These are phyloP conservation scores for Saksenaea vasiformis DNA, from an alignment of 371 early-diverging fungal genomes.

Conservation along the genomic window DNA sequence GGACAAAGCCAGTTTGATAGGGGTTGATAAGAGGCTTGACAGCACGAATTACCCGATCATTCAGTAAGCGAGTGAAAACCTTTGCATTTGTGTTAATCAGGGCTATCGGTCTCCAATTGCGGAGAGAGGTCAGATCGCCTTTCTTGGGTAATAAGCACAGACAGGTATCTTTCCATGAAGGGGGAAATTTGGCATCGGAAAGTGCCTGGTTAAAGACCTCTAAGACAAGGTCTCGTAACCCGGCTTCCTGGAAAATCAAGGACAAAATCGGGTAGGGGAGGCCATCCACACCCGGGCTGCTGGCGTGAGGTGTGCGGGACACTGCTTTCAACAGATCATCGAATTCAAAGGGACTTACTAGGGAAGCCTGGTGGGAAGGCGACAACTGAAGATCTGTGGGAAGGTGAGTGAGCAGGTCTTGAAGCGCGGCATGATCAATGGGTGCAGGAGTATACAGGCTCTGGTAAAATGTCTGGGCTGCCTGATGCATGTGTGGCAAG, in stretches of 20 bases:
- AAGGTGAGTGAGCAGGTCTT: neutral
- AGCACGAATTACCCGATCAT: conserved; percentile 1
- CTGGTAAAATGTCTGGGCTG: neutral
- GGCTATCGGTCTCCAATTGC: conserved; percentile 8
- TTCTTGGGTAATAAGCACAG: conserved; percentile 24
- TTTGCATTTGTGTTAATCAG: conserved; percentile 21
- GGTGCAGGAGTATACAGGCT: conserved; percentile 3
- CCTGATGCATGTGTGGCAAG: neutral
- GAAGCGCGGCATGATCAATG: neutral
- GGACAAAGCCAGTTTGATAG: conserved; percentile 16
- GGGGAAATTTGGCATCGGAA: conserved; percentile 9
- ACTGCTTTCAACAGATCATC: neutral
- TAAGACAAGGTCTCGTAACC: neutral
- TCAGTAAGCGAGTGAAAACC: conserved; percentile 17
- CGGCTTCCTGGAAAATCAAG: conserved; percentile 10
- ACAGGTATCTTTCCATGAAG: conserved; percentile 24
- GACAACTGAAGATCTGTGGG: neutral
- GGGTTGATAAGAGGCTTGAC: neutral
- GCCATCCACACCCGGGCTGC: conserved; percentile 18
- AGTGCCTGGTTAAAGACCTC: conserved; percentile 24
- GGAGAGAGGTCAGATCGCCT: conserved; percentile 11
- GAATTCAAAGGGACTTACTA: conserved; percentile 7
- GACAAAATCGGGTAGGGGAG: conserved; percentile 12
- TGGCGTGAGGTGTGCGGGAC: conserved; percentile 5
- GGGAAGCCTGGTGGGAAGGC: too few species aligned